A percentile compares a stretch with the other conserved stretches of the same genome.
Conservation (phyloP, 148 eudicot species). For the Oxyria digyna region DNA sequence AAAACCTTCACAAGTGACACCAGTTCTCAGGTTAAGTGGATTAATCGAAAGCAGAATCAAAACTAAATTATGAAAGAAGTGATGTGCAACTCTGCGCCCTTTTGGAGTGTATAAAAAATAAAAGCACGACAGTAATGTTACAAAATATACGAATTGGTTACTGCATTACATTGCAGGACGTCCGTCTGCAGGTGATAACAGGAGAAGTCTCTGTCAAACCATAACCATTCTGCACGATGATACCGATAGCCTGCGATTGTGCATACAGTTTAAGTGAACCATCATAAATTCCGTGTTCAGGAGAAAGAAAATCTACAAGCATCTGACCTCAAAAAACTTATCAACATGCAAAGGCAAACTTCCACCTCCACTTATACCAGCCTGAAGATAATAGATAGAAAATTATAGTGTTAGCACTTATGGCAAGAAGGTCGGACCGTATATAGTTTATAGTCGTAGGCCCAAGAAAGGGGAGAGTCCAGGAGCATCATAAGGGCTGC, state of each 20-base stretch:
- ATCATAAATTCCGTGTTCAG: conserved; percentile 1
- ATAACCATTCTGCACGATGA: conserved; percentile 74
- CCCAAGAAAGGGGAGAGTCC: too few species aligned
- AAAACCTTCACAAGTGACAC: conserved; percentile 49
- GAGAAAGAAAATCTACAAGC: conserved; percentile 10
- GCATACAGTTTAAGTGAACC: conserved; percentile 1
- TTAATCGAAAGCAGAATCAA: background rate
- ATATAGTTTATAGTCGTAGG: too few species aligned
- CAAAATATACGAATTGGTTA: background rate
- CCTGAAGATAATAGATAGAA: conserved; percentile 32
- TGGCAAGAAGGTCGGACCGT: too few species aligned
- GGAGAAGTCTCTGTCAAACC: conserved; percentile 92
- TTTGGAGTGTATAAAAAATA: background rate
- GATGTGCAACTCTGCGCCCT: background rate
- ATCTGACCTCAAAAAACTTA: conserved; percentile 79
- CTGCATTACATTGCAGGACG: conserved; percentile 52
- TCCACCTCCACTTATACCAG: conserved; percentile 95
- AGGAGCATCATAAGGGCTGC: too few species aligned
- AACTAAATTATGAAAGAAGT: background rate
- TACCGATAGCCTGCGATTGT: conserved; percentile 58
- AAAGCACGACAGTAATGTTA: background rate
- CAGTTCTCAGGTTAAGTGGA: background rate
- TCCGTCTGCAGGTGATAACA: conserved; percentile 59
- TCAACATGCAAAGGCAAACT: conserved; percentile 78
- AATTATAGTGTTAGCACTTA: background rate